phyloP scores from a whole-genome alignment of 768 basidiomycete species.

The Astraeus odoratus region DNA sequence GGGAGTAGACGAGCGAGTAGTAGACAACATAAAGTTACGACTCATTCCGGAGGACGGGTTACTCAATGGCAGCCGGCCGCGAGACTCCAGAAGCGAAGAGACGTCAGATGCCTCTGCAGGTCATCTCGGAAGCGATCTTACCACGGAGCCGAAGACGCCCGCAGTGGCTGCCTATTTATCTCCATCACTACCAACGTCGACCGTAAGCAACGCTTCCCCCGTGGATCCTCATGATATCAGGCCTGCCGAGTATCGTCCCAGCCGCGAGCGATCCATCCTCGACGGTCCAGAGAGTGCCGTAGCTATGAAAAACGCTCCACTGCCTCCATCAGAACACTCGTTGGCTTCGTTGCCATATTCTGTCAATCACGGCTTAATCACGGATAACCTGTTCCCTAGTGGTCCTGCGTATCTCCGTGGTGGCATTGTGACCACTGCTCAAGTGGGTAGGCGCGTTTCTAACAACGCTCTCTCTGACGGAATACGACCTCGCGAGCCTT shows the following conservation, averaged over 20 bases:
- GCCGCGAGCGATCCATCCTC: slow-evolving; percentile 16
- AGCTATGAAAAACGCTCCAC: slow-evolving; percentile 6
- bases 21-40: slow-evolving; percentile 47
- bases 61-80: slow-evolving; percentile 15
- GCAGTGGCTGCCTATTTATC: slow-evolving; percentile 29
- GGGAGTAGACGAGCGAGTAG: slow-evolving; percentile 40
- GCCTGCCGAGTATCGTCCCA: slow-evolving; percentile 13
- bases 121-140: slow-evolving; percentile 24
- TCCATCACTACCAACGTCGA: slow-evolving; percentile 21
- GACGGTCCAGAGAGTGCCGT: slow-evolving; percentile 7
- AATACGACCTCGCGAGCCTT: slow-evolving; percentile 19
- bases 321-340: slow-evolving; percentile 15
- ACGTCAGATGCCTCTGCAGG: slow-evolving; percentile 17
- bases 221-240: slow-evolving; percentile 20
- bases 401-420: slow-evolving; percentile 13
- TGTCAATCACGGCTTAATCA: slow-evolving; percentile 10
- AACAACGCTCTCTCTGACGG: slow-evolving; percentile 36
- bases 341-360: slow-evolving; percentile 12
- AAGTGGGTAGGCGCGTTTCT: slow-evolving; percentile 27
- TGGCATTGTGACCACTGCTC: slow-evolving; percentile 12
- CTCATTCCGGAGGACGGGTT: slow-evolving; percentile 32
- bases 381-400: slow-evolving; percentile 9
- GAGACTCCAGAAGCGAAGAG: slow-evolving; percentile 25
- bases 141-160: slow-evolving; percentile 34
- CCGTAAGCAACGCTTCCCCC: slow-evolving; percentile 18